Evolutionary conservation across 345 rosid species (phyloP).

Genomic region (Sisymbrium irio): DNA sequence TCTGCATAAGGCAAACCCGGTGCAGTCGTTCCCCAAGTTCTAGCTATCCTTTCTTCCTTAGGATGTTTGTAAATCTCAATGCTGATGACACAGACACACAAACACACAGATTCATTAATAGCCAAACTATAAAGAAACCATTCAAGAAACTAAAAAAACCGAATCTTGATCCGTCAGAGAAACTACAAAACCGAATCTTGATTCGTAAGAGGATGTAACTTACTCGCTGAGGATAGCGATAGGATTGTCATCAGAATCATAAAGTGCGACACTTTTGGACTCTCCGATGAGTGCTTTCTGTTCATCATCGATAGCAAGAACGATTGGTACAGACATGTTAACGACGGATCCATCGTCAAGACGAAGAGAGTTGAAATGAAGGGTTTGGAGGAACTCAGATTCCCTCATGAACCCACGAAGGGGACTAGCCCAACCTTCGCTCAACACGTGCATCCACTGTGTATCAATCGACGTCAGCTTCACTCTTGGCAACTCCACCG

Average conservation of each 20-base stretch:
- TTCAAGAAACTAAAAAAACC: conserved; percentile 21
- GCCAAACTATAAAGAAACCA: not conserved
- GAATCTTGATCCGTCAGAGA: not conserved
- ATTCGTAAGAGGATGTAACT: conserved; percentile 24
- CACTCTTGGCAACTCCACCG: conserved; percentile 53
- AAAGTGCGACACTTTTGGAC: conserved; percentile 61
- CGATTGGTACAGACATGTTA: conserved; percentile 95
- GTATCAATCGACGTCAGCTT: conserved; percentile 60
- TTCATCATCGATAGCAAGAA: conserved; percentile 68
- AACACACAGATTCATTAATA: not conserved
- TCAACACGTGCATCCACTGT: conserved; percentile 89
- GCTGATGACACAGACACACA: conserved; percentile 36
- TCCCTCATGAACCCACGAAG: conserved; percentile 89
- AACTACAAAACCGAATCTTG: conserved; percentile 25
- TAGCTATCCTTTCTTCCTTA: conserved; percentile 87
- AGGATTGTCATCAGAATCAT: conserved; percentile 56
- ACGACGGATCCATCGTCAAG: conserved; percentile 78
- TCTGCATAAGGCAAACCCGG: conserved; percentile 87
- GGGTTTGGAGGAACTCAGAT: conserved; percentile 99
- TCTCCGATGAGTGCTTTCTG: conserved; percentile 62
- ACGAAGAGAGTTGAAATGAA: conserved; percentile 88
- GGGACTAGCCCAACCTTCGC: conserved; percentile 99
- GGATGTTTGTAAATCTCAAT: conserved; percentile 93
- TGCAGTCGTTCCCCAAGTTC: conserved; percentile 95
- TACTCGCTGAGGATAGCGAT: conserved; percentile 83